Evolutionary conservation across 2,329 filamentous ascomycete genomes (phyloP).

Genomic region (Botrytis cinerea): DNA sequence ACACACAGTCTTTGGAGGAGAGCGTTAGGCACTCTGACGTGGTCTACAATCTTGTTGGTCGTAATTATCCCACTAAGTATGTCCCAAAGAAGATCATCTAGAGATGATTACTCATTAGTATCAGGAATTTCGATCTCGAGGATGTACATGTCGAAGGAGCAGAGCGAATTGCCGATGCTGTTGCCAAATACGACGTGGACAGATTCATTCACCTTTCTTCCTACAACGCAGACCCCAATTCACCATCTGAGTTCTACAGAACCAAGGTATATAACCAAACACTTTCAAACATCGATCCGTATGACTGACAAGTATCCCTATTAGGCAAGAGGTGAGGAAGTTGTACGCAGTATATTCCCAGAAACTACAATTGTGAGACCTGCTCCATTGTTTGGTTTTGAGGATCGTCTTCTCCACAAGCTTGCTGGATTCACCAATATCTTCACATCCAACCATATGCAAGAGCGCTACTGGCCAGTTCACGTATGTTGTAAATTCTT

Average conservation of each 20-base stretch:
- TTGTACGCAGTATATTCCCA: slow-evolving; percentile 86
- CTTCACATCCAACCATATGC: slow-evolving; percentile 90
- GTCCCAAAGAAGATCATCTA: slow-evolving; percentile 35
- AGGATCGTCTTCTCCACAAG: slow-evolving; percentile 86
- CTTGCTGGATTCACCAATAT: slow-evolving; percentile 79
- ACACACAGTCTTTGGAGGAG: slow-evolving; percentile 94
- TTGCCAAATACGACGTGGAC: slow-evolving; percentile 97
- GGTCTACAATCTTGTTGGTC: slow-evolving; percentile 93
- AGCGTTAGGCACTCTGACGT: slow-evolving; percentile 96
- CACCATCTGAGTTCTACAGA: slow-evolving; percentile 83
- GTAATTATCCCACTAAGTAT: slow-evolving; percentile 94
- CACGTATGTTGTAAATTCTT: slow-evolving; percentile 58
- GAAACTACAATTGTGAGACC: slow-evolving; percentile 97
- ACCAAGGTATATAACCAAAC: slow-evolving; percentile 63
- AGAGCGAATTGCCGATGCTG: slow-evolving; percentile 88
- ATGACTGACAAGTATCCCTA: neutral
- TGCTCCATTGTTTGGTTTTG: slow-evolving; percentile 90
- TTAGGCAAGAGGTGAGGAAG: slow-evolving; percentile 75
- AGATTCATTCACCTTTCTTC: slow-evolving; percentile 96
- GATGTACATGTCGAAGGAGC: slow-evolving; percentile 93
- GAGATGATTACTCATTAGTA: slow-evolving; percentile 40
- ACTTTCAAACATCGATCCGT: neutral
- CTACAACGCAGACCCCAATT: slow-evolving; percentile 81
- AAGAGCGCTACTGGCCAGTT: slow-evolving; percentile 86
- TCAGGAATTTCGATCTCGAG: slow-evolving; percentile 86